Base-by-base conservation (phyloP, 139 green algal species). In the Micractinium sp. region DNA sequence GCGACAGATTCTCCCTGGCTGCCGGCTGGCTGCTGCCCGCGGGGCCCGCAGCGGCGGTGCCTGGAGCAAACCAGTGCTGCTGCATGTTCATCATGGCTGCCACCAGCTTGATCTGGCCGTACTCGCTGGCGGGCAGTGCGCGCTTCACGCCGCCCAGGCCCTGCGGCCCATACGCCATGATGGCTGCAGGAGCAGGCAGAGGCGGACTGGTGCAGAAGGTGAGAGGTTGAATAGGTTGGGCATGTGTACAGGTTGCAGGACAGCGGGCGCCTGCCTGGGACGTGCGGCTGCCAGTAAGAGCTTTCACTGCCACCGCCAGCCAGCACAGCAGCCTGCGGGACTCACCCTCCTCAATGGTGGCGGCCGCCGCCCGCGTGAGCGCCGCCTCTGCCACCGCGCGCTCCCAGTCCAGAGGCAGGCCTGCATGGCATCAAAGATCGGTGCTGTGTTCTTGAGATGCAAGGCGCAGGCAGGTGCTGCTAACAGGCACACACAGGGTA, bases 51-150 rank as follows among this genome's bases (percentile, higher is more conserved):
- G 71, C 41, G 2, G 1, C 66, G 63, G 20, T 71, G 71, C 12
- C 71, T 0, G 71, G 71, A 5, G 71, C 41, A 61, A 90, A 90
- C 88, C 83, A 90, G 53, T 79, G 69, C 78, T 82, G 36, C 47
- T 36, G 33, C 0, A 12, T 25, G 66, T 91, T 81, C 77, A 91
- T 84, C 77, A 91, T 80, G 7, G 85, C 89, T 7, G 85, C 85
- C 85, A 92, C 89, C 77, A 91, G 76, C 87, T 92, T 92, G 86
- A 89, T 91, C 39, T 91, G 78, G 39, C 79, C 86, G 20, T 91
- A 92, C 41, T 88, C 87, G 9, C 47, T 39, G 61, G 83, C 39
- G 0, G 75, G 90, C 61, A 87, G 63, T 18, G 66, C 67, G 5
- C 63, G 60, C 82, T 83, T 87, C 3, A 89, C 86, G n/a, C 66